Base-by-base conservation (phyloP, 495 filamentous ascomycete genomes). In the Parathielavia appendiculata region DNA sequence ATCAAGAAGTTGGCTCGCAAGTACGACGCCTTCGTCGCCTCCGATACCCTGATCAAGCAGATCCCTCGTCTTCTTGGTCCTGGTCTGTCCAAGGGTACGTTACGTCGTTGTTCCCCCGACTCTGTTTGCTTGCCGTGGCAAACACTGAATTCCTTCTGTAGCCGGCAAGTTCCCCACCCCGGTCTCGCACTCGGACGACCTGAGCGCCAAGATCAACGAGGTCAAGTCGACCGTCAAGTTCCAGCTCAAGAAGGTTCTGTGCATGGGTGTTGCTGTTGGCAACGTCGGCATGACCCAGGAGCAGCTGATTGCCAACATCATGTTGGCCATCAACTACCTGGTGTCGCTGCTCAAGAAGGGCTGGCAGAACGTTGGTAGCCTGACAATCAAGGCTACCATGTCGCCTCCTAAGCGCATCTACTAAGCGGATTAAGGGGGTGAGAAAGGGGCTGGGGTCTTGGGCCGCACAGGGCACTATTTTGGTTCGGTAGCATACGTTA, bases 221-320 rank as follows among this genome's bases (percentile, higher is more conserved):
- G 93, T 98, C 83, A 96, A 96, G 87, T 93, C 91, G 61, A 98
- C 95, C 71, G 97, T 98, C 84, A 98, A 98, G 85, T 98, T 98
- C 85, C 93, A 98, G 83, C 83, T 98, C 65, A 98, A 97, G 89
- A 98, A 98, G 87, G 93, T 98, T 69, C 84, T 98, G 62, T 98
- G 93, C 82, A 88, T 98, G 79, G 93, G 95, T 85, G 93, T 97
- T 67, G 93, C 93, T 66, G 89, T 98, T 65, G 93, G 93, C 69
- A 95, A 98, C 76, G 95, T 98, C 61, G 90, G 86, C 67, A 97
- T 98, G 93, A 88, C 84, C 61, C 82, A 92, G 82, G 93, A 98
- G 71, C 88, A 96, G 78, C 81, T 98, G 63, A 88, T 97, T 65
- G 86, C 84, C 72, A 98, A 98, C 83, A 89, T 97, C 78, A 83